These are phyloP conservation scores for Pseudogymnoascus destructans DNA, from an alignment of 2,329 filamentous ascomycete species.

Conservation along the genomic window DNA sequence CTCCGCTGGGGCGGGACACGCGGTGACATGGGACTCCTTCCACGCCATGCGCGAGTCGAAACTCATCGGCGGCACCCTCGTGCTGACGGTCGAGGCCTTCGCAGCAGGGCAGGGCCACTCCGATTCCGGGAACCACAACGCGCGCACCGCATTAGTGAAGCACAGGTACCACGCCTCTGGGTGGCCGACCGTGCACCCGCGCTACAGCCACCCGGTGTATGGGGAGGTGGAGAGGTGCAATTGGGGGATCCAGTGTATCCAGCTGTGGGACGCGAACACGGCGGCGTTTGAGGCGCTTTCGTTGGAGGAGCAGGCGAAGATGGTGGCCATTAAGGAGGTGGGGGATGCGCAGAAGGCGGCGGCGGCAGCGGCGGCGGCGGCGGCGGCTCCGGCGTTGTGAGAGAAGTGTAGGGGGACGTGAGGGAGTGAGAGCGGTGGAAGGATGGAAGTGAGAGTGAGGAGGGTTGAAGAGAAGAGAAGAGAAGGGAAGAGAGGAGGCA, in stretches of 20 bases:
- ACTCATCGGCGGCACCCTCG: conserved; percentile 48
- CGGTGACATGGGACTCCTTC: conserved; percentile 49
- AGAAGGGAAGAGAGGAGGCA: background rate
- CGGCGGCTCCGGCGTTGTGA: background rate
- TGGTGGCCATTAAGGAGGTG: conserved; percentile 18
- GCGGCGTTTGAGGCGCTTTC: conserved; percentile 45
- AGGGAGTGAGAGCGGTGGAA: no score
- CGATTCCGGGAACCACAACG: conserved; percentile 56
- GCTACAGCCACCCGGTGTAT: conserved; percentile 54
- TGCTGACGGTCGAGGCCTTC: conserved; percentile 59
- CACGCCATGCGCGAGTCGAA: conserved; percentile 54
- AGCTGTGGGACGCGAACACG: conserved; percentile 51
- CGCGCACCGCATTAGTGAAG: conserved; percentile 52
- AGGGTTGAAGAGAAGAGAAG: background rate
- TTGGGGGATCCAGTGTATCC: conserved; percentile 52
- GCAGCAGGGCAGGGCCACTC: conserved; percentile 63
- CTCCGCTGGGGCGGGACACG: conserved; percentile 33
- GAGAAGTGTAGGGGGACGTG: no score
- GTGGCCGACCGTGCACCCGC: conserved; percentile 54
- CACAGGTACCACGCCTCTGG: conserved; percentile 65
- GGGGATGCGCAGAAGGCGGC: background rate
- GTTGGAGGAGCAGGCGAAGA: conserved; percentile 44
- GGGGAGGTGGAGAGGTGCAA: conserved; percentile 61
- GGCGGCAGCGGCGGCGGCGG: background rate
- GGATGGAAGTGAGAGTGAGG: no score